Percentiles rank a stretch among this genome's conserved stretches.
Evolutionary conservation across 768 basidiomycete species (phyloP).

Genomic region (Dioszegia hungarica): DNA sequence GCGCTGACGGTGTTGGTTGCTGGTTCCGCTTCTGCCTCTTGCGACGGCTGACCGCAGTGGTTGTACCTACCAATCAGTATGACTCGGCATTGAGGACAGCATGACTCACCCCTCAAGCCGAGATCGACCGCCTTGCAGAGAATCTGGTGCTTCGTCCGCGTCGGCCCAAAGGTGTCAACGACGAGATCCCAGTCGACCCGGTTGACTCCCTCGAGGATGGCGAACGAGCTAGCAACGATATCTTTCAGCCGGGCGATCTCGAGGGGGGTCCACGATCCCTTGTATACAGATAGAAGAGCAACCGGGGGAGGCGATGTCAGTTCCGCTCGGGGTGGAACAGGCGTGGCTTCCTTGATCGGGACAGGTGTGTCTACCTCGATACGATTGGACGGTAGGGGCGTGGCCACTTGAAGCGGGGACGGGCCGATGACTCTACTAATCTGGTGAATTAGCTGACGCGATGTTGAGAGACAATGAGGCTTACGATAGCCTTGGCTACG

Average conservation of each 20-base stretch:
- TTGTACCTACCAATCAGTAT: conserved; percentile 1
- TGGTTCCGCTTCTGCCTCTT: conserved; percentile 4
- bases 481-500: conserved; percentile 1
- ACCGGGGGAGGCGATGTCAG: no score
- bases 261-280: conserved; percentile 7
- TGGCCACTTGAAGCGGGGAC: background rate
- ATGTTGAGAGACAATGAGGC: background rate
- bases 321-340: no score
- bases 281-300: background rate
- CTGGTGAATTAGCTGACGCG: background rate
- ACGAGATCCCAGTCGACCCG: conserved; percentile 33
- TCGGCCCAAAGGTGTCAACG: conserved; percentile 22
- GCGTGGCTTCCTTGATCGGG: no score
- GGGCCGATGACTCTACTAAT: conserved; percentile 1
- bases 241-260: conserved; percentile 6
- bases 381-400: no score
- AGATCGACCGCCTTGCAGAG: conserved; percentile 34
- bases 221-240: background rate
- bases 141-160: conserved; percentile 34
- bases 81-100: background rate
- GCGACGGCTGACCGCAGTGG: background rate
- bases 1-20: background rate
- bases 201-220: background rate
- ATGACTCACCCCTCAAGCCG: conserved; percentile 31
- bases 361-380: no score